Evolutionary conservation across 2,329 filamentous ascomycete genomes (phyloP).

Genomic region (Fusarium sp.): DNA sequence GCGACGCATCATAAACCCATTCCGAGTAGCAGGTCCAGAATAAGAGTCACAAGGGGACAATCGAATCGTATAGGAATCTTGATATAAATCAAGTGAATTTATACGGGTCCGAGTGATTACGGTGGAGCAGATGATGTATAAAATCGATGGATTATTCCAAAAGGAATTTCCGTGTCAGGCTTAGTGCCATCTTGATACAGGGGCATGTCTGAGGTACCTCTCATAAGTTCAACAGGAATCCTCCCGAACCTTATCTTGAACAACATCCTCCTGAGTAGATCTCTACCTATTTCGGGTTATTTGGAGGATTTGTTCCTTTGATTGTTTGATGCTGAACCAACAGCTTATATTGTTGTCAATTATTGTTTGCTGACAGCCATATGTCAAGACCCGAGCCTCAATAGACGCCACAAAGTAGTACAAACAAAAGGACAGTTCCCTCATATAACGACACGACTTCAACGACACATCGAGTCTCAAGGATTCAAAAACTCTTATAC

Average conservation of each 20-base stretch:
- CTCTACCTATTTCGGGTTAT: not conserved
- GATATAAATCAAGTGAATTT: not conserved
- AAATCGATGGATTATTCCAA: conserved; percentile 4
- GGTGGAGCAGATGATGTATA: not conserved
- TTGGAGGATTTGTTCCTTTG: not conserved
- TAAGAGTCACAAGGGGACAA: not conserved
- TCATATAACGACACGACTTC: not conserved
- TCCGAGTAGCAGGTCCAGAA: conserved; percentile 12
- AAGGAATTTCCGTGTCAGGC: conserved; percentile 24
- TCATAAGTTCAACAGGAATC: not conserved
- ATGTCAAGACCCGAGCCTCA: conserved; percentile 5
- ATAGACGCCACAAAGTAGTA: conserved; percentile 32
- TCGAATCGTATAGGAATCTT: not conserved
- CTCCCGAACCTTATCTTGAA: conserved; percentile 21
- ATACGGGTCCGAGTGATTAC: not conserved
- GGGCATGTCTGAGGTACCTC: not conserved
- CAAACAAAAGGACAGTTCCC: conserved; percentile 20
- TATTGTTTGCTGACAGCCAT: not conserved
- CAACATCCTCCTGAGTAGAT: not conserved
- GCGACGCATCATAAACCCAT: conserved; percentile 68
- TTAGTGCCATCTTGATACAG: conserved; percentile 29
- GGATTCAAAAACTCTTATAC: not conserved
- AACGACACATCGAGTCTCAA: not conserved
- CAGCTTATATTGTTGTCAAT: not conserved
- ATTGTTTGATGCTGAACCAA: not conserved